These are phyloP conservation scores for Lumnitzera littorea DNA, from an alignment of 345 rosid genomes.

Conservation along the genomic window DNA sequence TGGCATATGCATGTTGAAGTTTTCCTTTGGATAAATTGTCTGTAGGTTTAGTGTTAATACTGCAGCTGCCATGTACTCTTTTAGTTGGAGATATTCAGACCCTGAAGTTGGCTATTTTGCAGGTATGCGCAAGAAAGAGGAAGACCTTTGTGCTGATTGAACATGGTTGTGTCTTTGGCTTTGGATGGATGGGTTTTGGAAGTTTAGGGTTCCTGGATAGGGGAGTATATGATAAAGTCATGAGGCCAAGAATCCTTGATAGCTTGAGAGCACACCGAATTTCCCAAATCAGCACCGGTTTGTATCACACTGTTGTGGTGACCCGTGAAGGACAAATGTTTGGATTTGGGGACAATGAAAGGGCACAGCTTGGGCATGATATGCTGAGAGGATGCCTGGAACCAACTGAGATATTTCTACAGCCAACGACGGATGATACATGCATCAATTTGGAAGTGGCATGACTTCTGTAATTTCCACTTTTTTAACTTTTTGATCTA, in stretches of 20 bases:
- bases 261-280: constrained; percentile 60
- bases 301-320: constrained; percentile 82
- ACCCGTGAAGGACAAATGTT: constrained; percentile 58
- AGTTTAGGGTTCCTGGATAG: constrained; percentile 91
- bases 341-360: constrained; percentile 90
- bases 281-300: constrained; percentile 83
- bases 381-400: constrained; percentile 63
- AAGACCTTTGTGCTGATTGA: constrained; percentile 87
- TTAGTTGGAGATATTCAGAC: background rate
- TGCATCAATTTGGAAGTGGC: background rate
- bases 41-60: background rate
- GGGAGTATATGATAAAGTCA: constrained; percentile 61
- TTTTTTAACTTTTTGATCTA: too few species aligned
- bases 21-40: too few species aligned
- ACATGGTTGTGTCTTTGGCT: constrained; percentile 65
- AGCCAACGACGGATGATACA: constrained; percentile 15
- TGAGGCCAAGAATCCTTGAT: constrained; percentile 61
- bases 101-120: constrained; percentile 4
- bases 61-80: background rate
- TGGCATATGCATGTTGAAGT: too few species aligned
- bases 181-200: constrained; percentile 87
- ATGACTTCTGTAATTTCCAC: too few species aligned
- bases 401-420: constrained; percentile 78
- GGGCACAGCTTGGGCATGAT: constrained; percentile 89
- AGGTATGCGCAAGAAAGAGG: constrained; percentile 97